Percentiles rank a stretch among this genome's conserved stretches.
phyloP scores from a whole-genome alignment of 345 rosid genomes.

The Salix dunnii region DNA sequence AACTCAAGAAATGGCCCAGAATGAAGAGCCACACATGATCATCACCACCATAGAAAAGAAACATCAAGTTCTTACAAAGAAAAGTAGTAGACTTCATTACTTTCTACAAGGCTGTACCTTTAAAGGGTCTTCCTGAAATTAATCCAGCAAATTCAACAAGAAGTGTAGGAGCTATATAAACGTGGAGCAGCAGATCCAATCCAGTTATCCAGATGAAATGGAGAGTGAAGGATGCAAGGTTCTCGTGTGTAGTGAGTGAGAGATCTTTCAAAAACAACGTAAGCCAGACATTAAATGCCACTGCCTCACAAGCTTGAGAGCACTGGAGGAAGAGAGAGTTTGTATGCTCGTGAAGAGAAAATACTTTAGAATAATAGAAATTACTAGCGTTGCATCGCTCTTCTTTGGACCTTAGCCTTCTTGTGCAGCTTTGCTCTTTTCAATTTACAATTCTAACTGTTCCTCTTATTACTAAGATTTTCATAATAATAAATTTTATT shows the following conservation, averaged over 20 bases:
- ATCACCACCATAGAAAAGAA: not conserved
- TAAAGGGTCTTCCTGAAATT: not conserved
- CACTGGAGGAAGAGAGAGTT: not conserved
- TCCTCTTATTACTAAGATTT: no score
- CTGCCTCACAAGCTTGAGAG: not conserved
- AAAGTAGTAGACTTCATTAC: not conserved
- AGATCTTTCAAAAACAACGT: not conserved
- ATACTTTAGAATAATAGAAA: not conserved
- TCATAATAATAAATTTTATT: no score
- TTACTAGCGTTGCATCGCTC: not conserved
- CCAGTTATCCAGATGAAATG: not conserved
- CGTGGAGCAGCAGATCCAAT: slow-evolving; percentile 14
- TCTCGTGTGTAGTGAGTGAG: slow-evolving; percentile 19
- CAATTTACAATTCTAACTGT: no score
- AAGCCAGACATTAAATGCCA: not conserved
- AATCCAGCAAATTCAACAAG: not conserved
- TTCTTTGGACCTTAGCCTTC: not conserved
- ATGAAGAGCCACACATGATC: not conserved
- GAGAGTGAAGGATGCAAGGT: slow-evolving; percentile 12
- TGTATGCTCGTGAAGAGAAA: not conserved
- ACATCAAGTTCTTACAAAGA: not conserved
- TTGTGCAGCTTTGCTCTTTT: not conserved
- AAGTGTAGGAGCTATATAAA: not conserved
- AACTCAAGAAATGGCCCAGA: no score
- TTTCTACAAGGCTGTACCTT: not conserved